phyloP scores from a whole-genome alignment of 306 rosid species.

The Leucaena leucocephala region DNA sequence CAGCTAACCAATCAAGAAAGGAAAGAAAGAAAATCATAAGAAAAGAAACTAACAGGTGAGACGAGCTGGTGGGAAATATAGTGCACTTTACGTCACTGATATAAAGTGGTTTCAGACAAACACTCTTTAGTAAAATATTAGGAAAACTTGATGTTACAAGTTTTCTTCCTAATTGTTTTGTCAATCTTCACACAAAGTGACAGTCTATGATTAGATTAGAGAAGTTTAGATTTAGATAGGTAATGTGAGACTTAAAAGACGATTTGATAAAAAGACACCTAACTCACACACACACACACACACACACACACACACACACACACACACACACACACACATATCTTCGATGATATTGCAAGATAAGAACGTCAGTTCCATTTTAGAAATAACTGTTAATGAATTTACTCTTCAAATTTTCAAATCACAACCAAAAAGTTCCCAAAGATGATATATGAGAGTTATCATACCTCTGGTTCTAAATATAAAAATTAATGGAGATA shows the following conservation, averaged over 20 bases:
- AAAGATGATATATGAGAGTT: neutral
- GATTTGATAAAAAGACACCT: neutral
- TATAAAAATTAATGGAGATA: too few relatives aligned
- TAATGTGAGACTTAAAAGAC: neutral
- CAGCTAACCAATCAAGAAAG: too few relatives aligned
- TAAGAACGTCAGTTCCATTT: neutral
- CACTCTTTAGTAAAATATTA: neutral
- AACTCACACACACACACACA: neutral
- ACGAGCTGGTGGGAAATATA: neutral
- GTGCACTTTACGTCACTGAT: neutral
- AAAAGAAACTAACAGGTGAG: neutral
- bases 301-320: neutral
- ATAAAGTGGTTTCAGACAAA: constrained; percentile 4
- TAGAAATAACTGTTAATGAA: neutral
- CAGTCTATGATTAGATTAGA: neutral
- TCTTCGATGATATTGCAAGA: neutral
- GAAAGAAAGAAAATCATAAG: too few relatives aligned
- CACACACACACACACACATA: neutral
- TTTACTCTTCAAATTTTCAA: neutral
- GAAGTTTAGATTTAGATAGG: neutral
- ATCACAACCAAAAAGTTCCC: neutral
- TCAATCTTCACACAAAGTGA: neutral
- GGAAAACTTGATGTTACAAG: neutral
- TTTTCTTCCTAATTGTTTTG: neutral
- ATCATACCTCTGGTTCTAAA: too few relatives aligned